Conservation (phyloP, 169 alveolate genomes). For the Theileria equi region DNA sequence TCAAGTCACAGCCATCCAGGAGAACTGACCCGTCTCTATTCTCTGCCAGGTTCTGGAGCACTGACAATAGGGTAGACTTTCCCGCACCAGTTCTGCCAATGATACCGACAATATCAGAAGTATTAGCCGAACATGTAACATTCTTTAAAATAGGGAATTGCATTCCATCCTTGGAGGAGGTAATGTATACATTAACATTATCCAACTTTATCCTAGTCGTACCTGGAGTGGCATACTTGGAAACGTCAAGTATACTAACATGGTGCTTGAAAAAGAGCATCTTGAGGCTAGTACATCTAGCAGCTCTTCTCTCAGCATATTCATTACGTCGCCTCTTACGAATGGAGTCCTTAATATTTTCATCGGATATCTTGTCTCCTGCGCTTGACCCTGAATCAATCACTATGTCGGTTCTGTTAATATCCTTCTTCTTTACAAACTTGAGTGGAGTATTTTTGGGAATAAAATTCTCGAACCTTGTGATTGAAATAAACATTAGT, state of each 20-base stretch:
- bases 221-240: background rate
- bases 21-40: constrained; percentile 39
- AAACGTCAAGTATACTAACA: background rate
- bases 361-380: no score
- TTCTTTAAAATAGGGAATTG: constrained; percentile 2
- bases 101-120: constrained; percentile 44
- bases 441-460: background rate
- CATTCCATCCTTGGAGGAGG: background rate
- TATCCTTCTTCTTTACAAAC: constrained; percentile 1
- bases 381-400: no score
- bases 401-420: constrained; percentile 8
- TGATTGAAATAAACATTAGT: background rate
- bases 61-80: constrained; percentile 50
- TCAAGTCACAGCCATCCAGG: constrained; percentile 58
- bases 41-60: constrained; percentile 21
- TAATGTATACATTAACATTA: background rate
- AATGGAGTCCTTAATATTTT: no score
- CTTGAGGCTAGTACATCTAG: no score
- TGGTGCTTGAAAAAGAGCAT: background rate
- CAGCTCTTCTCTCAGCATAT: no score
- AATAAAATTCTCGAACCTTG: constrained; percentile 4
- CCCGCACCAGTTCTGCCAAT: constrained; percentile 66
- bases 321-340: no score
- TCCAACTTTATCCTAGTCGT: constrained; percentile 4
- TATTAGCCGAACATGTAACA: constrained; percentile 23